Percentiles rank a stretch among this genome's conserved stretches.
Evolutionary conservation across 345 rosid species (phyloP).

Genomic region (Atalantia buxifolia): DNA sequence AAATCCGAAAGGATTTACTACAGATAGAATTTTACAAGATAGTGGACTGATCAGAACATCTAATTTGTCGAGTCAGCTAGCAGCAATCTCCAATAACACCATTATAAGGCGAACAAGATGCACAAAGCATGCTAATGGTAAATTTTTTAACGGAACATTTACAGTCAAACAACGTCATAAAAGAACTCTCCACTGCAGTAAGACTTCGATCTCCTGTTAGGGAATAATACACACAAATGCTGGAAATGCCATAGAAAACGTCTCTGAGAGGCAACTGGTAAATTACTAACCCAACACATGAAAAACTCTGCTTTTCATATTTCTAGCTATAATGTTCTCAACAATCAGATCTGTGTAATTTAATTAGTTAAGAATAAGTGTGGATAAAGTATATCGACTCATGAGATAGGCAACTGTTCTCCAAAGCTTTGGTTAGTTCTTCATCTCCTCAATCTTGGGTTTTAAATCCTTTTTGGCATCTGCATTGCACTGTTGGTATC

Average conservation of each 20-base stretch:
- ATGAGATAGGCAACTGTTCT: constrained; percentile 23
- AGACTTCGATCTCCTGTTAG: constrained; percentile 12
- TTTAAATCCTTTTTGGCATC: constrained; percentile 21
- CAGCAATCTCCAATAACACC: constrained; percentile 3
- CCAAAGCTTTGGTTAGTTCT: constrained; percentile 22
- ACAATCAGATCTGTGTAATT: constrained; percentile 10
- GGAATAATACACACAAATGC: constrained; percentile 21
- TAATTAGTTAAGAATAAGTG: constrained; percentile 17
- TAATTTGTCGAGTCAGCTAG: background rate
- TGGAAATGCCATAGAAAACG: constrained; percentile 12
- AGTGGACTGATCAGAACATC: background rate
- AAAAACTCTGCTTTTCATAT: constrained; percentile 10
- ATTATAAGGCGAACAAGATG: background rate
- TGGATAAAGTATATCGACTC: constrained; percentile 16
- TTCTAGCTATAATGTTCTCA: constrained; percentile 14
- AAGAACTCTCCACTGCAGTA: background rate
- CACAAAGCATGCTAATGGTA: background rate
- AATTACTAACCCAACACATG: constrained; percentile 4
- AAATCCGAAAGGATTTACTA: background rate
- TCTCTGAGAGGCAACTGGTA: background rate
- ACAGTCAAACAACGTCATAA: constrained; percentile 1
- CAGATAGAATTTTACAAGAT: background rate
- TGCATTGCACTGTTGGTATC: constrained; percentile 56
- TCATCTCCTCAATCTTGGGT: constrained; percentile 24
- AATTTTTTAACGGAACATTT: background rate